These are phyloP conservation scores for Ceratocystis smalleyi DNA, from an alignment of 2,329 filamentous ascomycete genomes.

Conservation along the genomic window DNA sequence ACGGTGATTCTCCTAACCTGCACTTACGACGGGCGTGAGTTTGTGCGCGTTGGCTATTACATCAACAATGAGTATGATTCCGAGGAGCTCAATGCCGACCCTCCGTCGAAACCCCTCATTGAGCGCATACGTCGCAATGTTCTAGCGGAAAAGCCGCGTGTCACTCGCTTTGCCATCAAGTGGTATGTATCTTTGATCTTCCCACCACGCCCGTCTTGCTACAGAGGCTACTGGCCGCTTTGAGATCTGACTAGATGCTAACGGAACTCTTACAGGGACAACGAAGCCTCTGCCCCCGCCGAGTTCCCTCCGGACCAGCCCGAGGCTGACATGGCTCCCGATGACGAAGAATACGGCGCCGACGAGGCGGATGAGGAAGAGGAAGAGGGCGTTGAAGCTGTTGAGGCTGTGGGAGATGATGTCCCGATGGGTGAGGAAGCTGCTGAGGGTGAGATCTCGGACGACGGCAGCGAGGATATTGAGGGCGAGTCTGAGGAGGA, in stretches of 20 bases:
- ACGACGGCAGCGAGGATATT: slow-evolving; percentile 64
- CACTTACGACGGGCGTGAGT: slow-evolving; percentile 90
- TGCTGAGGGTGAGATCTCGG: slow-evolving; percentile 49
- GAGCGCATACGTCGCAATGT: slow-evolving; percentile 88
- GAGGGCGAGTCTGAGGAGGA: slow-evolving; percentile 62
- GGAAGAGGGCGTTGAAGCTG: slow-evolving; percentile 40
- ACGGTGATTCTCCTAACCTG: slow-evolving; percentile 94
- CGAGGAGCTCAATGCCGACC: slow-evolving; percentile 75
- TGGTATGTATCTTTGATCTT: slow-evolving; percentile 46
- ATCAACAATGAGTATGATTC: slow-evolving; percentile 98
- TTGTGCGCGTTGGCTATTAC: slow-evolving; percentile 96
- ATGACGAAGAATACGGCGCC: slow-evolving; percentile 80
- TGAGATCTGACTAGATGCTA: too few relatives aligned
- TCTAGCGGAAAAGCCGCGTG: slow-evolving; percentile 89
- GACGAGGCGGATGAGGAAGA: slow-evolving; percentile 51
- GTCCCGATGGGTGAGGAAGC: slow-evolving; percentile 25
- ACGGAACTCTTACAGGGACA: slow-evolving; percentile 53
- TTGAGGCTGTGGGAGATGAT: slow-evolving; percentile 42
- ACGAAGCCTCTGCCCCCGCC: slow-evolving; percentile 87
- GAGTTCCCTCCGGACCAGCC: slow-evolving; percentile 97
- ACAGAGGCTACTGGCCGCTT: too few relatives aligned
- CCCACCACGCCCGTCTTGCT: not conserved
- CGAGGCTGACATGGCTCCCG: slow-evolving; percentile 72
- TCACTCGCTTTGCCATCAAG: slow-evolving; percentile 96
- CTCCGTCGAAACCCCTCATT: slow-evolving; percentile 78